Percentiles rank a stretch among this genome's conserved stretches.
Evolutionary conservation across 352 stramenopile genomes (phyloP).

Genomic region (Phytophthora agathidicida): DNA sequence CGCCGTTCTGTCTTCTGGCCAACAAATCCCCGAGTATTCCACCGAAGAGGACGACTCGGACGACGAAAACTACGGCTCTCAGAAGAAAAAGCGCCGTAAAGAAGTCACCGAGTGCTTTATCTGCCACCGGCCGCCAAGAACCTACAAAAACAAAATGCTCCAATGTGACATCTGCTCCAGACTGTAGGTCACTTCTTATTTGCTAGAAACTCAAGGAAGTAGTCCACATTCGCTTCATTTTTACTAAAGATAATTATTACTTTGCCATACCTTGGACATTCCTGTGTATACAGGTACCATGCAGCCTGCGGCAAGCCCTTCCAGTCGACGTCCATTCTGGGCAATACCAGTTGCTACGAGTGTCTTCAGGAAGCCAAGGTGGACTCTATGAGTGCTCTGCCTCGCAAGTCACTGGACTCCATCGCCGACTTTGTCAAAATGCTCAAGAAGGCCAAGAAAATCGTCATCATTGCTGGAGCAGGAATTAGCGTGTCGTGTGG

Average conservation of each 20-base stretch:
- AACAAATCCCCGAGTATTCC: conserved; percentile 85
- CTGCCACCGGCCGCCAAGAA: conserved; percentile 42
- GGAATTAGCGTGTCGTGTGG: conserved; percentile 96
- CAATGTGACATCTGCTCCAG: conserved; percentile 79
- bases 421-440: conserved; percentile 72
- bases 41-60: conserved; percentile 65
- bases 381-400: conserved; percentile 32
- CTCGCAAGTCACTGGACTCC: conserved; percentile 46
- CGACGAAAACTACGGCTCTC: conserved; percentile 53
- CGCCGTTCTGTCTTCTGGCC: conserved; percentile 72
- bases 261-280: neutral
- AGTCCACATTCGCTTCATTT: no score
- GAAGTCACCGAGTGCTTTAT: conserved; percentile 62
- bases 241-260: conserved; percentile 26
- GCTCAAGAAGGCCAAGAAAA: conserved; percentile 80
- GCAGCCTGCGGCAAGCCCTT: conserved; percentile 54
- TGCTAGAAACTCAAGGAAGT: neutral
- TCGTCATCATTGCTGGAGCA: conserved; percentile 92
- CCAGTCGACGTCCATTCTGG: conserved; percentile 64
- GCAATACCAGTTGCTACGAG: conserved; percentile 81
- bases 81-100: conserved; percentile 47
- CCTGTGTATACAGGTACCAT: conserved; percentile 45
- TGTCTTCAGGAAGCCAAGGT: conserved; percentile 59
- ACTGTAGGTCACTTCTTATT: conserved; percentile 40
- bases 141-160: conserved; percentile 54